Conservation (phyloP, 176 grass and related monocot genomes). For the Ensete ventricosum region DNA sequence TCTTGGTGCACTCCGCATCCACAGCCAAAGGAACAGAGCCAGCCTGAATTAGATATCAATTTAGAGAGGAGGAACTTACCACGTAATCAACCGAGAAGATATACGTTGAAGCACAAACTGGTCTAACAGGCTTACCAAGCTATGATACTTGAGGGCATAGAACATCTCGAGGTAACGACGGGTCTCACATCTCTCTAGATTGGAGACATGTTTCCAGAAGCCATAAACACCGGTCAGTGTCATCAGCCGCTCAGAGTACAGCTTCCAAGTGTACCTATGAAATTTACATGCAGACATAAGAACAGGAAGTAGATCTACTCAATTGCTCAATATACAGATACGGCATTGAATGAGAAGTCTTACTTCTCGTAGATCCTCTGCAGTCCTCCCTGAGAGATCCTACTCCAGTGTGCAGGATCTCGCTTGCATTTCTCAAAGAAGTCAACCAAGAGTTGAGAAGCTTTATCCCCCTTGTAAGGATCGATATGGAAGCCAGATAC, state of each 20-base stretch:
- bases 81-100: neutral
- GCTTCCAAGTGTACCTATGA: slow-evolving; percentile 93
- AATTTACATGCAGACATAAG: neutral
- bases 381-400: slow-evolving; percentile 64
- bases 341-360: neutral
- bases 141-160: slow-evolving; percentile 85
- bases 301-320: too few species aligned
- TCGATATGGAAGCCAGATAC: slow-evolving; percentile 93
- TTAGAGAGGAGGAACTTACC: neutral
- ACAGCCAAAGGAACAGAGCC: slow-evolving; percentile 39
- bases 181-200: slow-evolving; percentile 84
- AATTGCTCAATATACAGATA: neutral
- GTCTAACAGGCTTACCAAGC: slow-evolving; percentile 38
- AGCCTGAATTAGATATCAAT: slow-evolving; percentile 24
- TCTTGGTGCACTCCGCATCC: slow-evolving; percentile 7
- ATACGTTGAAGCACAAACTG: neutral
- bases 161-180: slow-evolving; percentile 94
- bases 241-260: slow-evolving; percentile 93
- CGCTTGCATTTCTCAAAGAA: slow-evolving; percentile 74
- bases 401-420: slow-evolving; percentile 64
- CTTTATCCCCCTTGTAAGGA: slow-evolving; percentile 84
- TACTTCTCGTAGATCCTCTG: slow-evolving; percentile 93
- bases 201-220: slow-evolving; percentile 91
- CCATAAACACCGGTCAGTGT: slow-evolving; percentile 84
- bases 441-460: slow-evolving; percentile 60